Percentiles rank a stretch among this genome's conserved stretches.
phyloP scores from a whole-genome alignment of 2,329 filamentous ascomycete species.

The Thielaviopsis populi region DNA sequence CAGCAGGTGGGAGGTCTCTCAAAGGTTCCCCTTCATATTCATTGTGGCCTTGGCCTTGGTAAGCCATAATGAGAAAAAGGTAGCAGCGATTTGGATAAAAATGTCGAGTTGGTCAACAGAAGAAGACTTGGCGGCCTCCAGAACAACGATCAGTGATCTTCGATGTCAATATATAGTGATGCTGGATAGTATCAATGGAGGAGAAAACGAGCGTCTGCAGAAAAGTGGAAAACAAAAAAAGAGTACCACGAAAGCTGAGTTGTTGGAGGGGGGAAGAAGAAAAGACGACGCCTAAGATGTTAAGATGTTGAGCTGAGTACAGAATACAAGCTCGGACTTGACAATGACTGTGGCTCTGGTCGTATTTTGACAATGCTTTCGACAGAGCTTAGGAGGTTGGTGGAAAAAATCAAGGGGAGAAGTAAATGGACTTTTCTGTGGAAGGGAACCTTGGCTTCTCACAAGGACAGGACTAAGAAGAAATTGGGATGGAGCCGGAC shows the following conservation, averaged over 20 bases:
- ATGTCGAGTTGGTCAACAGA: neutral
- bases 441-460: neutral
- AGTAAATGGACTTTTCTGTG: neutral
- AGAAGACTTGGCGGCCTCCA: neutral
- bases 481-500: neutral
- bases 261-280: neutral
- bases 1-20: conserved; percentile 48
- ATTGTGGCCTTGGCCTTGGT: conserved; percentile 41
- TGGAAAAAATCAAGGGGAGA: conserved; percentile 8
- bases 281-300: neutral
- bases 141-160: neutral
- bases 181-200: neutral
- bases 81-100: neutral
- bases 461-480: neutral
- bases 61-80: conserved; percentile 35
- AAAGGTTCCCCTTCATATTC: conserved; percentile 50
- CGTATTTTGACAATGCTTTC: neutral
- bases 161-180: neutral
- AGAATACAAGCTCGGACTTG: neutral
- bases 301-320: neutral
- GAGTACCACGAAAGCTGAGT: neutral
- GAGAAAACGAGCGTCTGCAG: neutral
- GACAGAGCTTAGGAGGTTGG: conserved; percentile 4
- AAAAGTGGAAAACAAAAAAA: neutral
- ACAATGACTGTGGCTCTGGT: neutral